Evolutionary conservation across 2,329 filamentous ascomycete genomes (phyloP).

Genomic region (Fusarium albosuccineum): DNA sequence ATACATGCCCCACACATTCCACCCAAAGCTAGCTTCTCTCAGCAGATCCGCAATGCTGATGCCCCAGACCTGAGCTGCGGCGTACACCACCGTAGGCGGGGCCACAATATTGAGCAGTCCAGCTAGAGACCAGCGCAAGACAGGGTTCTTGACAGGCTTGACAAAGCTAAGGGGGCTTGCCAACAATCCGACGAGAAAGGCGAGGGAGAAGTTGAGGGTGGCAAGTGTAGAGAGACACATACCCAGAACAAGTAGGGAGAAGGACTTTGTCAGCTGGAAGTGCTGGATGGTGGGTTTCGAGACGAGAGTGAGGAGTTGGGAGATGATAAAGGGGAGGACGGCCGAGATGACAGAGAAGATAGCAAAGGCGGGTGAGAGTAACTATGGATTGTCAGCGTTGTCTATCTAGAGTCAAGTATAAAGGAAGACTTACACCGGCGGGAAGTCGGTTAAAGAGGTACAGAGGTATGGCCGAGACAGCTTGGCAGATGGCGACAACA

Average conservation of each 20-base stretch:
- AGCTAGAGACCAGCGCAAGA: conserved; percentile 58
- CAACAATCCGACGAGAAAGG: conserved; percentile 85
- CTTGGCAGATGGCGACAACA: conserved; percentile 79
- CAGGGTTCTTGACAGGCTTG: conserved; percentile 59
- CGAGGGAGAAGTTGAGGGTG: conserved; percentile 94
- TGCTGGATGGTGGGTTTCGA: conserved; percentile 74
- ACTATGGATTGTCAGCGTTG: conserved; percentile 54
- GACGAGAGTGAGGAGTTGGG: conserved; percentile 64
- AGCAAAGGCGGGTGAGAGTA: conserved; percentile 70
- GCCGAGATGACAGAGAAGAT: conserved; percentile 68
- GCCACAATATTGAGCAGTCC: conserved; percentile 70
- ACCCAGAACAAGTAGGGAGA: conserved; percentile 92
- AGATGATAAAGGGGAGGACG: conserved; percentile 69
- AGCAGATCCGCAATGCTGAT: conserved; percentile 70
- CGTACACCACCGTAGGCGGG: conserved; percentile 69
- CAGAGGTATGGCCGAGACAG: conserved; percentile 82
- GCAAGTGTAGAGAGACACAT: conserved; percentile 93
- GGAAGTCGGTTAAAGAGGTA: conserved; percentile 86
- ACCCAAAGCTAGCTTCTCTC: conserved; percentile 82
- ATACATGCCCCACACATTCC: conserved; percentile 91
- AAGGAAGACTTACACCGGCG: conserved; percentile 67
- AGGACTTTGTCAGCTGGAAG: conserved; percentile 84
- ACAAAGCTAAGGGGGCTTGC: conserved; percentile 85
- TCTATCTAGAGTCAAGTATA: neutral
- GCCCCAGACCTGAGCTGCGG: conserved; percentile 58